Percentiles rank a stretch among this genome's conserved stretches.
Conservation (phyloP, 1,139 yeast genomes). For the Taphrina flavorubra region DNA sequence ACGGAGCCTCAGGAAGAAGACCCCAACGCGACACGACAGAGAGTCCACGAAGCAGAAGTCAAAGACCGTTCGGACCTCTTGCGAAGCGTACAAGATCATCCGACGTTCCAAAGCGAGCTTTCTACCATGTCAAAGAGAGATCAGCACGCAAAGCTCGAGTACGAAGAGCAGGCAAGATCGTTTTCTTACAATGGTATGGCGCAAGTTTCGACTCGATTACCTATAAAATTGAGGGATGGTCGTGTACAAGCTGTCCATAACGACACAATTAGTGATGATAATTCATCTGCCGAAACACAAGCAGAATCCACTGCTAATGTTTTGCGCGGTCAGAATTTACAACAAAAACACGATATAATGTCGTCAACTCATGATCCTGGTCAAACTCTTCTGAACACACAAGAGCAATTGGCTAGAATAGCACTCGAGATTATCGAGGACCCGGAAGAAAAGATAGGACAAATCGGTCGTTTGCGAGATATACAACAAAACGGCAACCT, state of each 20-base stretch:
- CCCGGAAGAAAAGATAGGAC: conserved; percentile 81
- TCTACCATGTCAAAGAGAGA: neutral
- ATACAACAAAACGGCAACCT: conserved; percentile 53
- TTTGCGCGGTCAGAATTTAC: no score
- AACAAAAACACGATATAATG: neutral
- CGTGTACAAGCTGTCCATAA: neutral
- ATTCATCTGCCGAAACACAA: neutral
- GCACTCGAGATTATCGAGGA: conserved; percentile 83
- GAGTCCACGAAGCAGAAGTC: neutral
- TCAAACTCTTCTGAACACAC: conserved; percentile 62
- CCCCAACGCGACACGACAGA: neutral
- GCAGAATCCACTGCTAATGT: neutral
- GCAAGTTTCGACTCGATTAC: conserved; percentile 9
- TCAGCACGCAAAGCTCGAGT: neutral
- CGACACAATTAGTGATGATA: neutral
- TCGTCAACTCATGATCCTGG: conserved; percentile 49
- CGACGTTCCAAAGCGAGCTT: neutral
- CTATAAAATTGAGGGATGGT: conserved; percentile 30
- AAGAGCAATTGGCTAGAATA: conserved; percentile 81
- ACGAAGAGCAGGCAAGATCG: neutral
- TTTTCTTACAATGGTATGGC: neutral
- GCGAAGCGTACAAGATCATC: neutral
- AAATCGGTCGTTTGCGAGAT: conserved; percentile 71
- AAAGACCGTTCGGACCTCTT: neutral
- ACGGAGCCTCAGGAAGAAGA: neutral